Base-by-base conservation (phyloP, 1,284 basidiomycete species). In the Xerocomus nothofagi region DNA sequence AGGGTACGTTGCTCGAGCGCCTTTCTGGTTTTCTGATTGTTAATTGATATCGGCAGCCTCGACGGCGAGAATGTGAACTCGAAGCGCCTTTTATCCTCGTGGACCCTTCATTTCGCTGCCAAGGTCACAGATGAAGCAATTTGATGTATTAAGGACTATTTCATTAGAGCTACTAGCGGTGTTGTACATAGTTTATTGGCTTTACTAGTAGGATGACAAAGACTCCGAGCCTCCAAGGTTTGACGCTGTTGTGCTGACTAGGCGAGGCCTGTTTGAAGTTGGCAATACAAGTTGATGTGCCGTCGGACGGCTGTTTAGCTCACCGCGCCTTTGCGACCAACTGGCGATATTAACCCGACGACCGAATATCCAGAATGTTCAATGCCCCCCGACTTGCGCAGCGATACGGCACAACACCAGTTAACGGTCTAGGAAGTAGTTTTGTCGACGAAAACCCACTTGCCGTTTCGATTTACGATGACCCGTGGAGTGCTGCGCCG, bases 401-500 rank as follows among this genome's bases (percentile, higher is more conserved):
- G 58, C 76, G 84, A 55, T 88, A 88, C 62, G 73, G 75, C 42
- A 71, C 73, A 33, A 74, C 76, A 24, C 73, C 82, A 3, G 76
- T 75, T 23, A 76, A 74, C 36, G 80, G 79, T 32, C 78, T 88
- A 55, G 84, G 84, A 31, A 80, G 73, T 26, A 88, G 84, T 67
- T 86, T 84, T 63, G 83, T 88, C 27, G 82, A 84, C 55, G 84
- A 88, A 57, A 81, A 91, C 61, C 90, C 89, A 2, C 77, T 92
- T 18, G 78, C 85, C 6, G 76, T 71, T 58, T 91, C 89, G 4
- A 81, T 82, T 11, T 91, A 90, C 65, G 90, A 81, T 57, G 92
- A 95, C 71, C 92, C 92, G 17, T 95, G 92, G 92, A 90, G 86
- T 61, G 76, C 87, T 50, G 78, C 81, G 8, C 91, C 91, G 3